Evolutionary conservation across 2,329 filamentous ascomycete genomes (phyloP), one percentile per base, ranked within the genome.

Genomic region (Penicillium hesseltinei): DNA sequence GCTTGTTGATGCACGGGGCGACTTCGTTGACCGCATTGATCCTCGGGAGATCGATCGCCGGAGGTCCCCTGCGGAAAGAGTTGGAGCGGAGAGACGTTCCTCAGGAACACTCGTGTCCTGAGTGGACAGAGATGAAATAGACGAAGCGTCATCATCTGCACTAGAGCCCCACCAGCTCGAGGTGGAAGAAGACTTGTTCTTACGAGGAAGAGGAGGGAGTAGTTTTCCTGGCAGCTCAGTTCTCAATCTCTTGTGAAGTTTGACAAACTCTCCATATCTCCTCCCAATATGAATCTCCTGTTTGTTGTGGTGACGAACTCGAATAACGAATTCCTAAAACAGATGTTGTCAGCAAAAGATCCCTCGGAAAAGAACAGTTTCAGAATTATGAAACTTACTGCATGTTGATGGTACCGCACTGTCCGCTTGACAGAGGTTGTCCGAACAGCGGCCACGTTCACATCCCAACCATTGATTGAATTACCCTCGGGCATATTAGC

Each of bases 401-500:
- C 91, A 80, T 97, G 93, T 67, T 92, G 90, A 73, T 97, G 94
- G 69, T 94, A 87, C 57, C 93, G 83, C 29, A 97, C 86, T 58
- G 91, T 96, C 69, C 92, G 86, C 81, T 93, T 96, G 51, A 92
- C 81, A 8, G 86, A 88, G 2, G 85, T 89, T 27, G 91, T 87
- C 61, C 92, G 85, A 49, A 97, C 94, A 40, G 88, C 92, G 11
- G 93, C 91, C 49, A 99, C 88, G 72, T 99, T 99, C 64, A 97
- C 87, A 73, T 97, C 94, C 94, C 94, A 97, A 31, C 92, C 91
- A 72, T 99, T 93, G 69, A 97, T 90, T 61, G 88, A 89, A 73
- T 97, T 89, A 5, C 94, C 94, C 73, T 97, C 91, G 0, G 94
- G 94, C 61, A 93, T 81, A 43, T 92, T 95, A 58, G 92, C 86